Conservation (phyloP, 2,329 filamentous ascomycete genomes). For the Emmonsiellopsis sp. region DNA sequence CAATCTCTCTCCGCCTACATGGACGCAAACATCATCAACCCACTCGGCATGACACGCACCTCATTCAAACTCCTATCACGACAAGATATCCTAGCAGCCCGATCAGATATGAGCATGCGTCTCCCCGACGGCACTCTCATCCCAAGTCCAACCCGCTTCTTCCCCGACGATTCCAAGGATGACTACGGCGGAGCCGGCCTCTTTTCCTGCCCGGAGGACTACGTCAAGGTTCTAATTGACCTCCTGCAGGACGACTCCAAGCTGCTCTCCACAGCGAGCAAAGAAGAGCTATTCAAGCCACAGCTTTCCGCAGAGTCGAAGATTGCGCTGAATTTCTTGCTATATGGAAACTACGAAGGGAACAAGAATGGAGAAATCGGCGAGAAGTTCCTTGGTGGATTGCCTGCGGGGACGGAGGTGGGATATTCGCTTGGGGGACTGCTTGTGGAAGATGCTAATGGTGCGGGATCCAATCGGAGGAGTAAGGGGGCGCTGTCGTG, state of each 20-base stretch:
- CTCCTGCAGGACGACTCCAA: slow-evolving; percentile 22
- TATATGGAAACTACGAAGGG: neutral
- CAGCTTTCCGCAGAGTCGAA: slow-evolving; percentile 12
- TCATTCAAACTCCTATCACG: neutral
- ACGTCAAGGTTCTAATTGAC: slow-evolving; percentile 23
- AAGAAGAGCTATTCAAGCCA: slow-evolving; percentile 22
- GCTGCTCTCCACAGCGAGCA: slow-evolving; percentile 19
- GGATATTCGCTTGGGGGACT: too few species aligned
- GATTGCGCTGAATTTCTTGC: neutral
- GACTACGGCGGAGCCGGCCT: slow-evolving; percentile 41
- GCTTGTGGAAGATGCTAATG: too few species aligned
- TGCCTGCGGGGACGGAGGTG: too few species aligned
- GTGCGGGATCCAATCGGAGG: too few species aligned
- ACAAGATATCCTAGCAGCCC: neutral
- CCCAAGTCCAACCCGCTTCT: neutral
- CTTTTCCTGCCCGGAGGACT: slow-evolving; percentile 23
- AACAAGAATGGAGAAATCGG: neutral
- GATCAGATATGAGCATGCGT: neutral
- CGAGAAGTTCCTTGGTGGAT: too few species aligned
- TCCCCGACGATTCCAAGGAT: slow-evolving; percentile 13
- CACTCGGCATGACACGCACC: neutral
- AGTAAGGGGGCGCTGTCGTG: too few species aligned
- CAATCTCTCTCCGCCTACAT: neutral
- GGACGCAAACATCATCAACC: neutral
- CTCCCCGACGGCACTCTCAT: neutral